Base-by-base conservation (phyloP, 441 rosid genomes). In the Syzygium syzygioides region DNA sequence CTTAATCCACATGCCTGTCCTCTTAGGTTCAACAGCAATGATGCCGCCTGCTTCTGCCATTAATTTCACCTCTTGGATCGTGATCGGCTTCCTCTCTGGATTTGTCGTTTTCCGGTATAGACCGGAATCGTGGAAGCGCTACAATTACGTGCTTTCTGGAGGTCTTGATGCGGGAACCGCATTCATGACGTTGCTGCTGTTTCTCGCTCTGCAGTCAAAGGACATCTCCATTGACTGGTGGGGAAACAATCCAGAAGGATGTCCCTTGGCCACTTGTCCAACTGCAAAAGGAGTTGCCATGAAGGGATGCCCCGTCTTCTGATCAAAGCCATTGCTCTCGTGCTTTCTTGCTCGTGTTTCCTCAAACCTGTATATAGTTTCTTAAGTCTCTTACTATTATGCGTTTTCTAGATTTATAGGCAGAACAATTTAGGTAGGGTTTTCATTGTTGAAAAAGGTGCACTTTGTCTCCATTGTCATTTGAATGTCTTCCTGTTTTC, bases 81-180 rank as follows among this genome's bases (percentile, higher is more conserved):
- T 92, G 41, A 52, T 96, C 4, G 96, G 93, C 30, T 93, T 96
- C 91, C 87, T 94, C 25, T 96, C 94, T 1, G 98, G 99, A 54
- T 95, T 87, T 56, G 90, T 97, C 9, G 59, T 95, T 56, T 96
- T 88, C 84, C 94, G 93, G 86, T 93, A 95, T 90, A 71, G 88
- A 54, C 94, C 94, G 15, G 91, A 90, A 20, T 91, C 93, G 93
- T 96, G 97, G 98, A 94, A 91, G 88, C 92, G 95, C n/a, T 95
- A 95, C 88, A 97, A 96, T 87, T 97, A 97, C 17, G 92, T 97
- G 37, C 85, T 95, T 54, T 95, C 96, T 0, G 98, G 98, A 4
- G 96, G 96, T 5, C 94, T 97, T 52, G 99, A 96, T 84, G 97
- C 96, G 12, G 96, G 98, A 57, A 95, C 96, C 4, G 98, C 98